Evolutionary conservation across 768 basidiomycete species (phyloP), one percentile per base, ranked within the genome.

Genomic region (Amanita exitialis): DNA sequence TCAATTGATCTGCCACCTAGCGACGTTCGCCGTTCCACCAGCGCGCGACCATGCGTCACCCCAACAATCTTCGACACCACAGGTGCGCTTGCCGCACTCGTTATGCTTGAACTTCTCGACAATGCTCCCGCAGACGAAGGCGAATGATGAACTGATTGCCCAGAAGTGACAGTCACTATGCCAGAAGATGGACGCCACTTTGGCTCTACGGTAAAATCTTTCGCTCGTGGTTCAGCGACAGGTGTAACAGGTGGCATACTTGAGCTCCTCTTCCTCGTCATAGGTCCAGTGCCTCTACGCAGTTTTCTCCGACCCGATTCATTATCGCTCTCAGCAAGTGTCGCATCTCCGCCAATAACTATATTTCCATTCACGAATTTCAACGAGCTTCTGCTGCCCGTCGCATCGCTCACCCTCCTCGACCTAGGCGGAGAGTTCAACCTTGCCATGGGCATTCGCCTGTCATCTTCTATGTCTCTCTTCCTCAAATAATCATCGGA

Each of bases 51-150:
- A 15, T 61, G 50, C 45, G 53, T 44, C 44, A 43, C 55, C 45
- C 54, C 28, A 44, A 49, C 28, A 53, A 42, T 45, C 41, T 34
- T 41, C 38, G 45, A 32, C 16, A 41, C 42, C n/a, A 57, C 42
- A 9, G 64, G 63, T 0, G 66, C 63, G 52, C 63, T 66, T 9
- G 61, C 58, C 6, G 67, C 60, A 49, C 66, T 69, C 25, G 44
- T 41, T 12, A 70, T 44, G 10, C 68, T 69, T 2, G 61, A 58
- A 37, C 66, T 65, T 36, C 69, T 58, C 3, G 63, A 64, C 36
- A 69, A 46, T 16, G 32, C 27, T n/a, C n/a, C 43, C 43, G n/a
- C 1, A n/a, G 27, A 28, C 10, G n/a, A 27, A 44, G 43, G 43
- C 9, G 43, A 27, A 25, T 16, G 27, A 30, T 10, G 28, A 44